Evolutionary conservation across 2,329 filamentous ascomycete species (phyloP), one percentile per base, ranked within the genome.

Genomic region (Beauveria scarabaeidicola): DNA sequence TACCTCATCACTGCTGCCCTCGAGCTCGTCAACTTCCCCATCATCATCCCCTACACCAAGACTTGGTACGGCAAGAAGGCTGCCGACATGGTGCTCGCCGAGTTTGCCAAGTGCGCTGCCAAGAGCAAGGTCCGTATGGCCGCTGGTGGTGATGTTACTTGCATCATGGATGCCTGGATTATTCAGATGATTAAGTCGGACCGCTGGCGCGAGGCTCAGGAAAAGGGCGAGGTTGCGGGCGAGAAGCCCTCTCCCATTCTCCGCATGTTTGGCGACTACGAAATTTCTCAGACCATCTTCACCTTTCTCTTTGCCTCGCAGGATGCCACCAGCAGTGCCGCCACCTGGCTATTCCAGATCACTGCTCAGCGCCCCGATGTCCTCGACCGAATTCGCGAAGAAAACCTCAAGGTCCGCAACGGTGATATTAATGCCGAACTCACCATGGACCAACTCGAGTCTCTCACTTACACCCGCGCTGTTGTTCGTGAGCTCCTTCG

Each of bases 31-130:
- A 97, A 97, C 80, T 96, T 97, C 79, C 93, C 94, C 61, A 89
- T 97, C 75, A 97, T 97, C 71, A 76, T 97, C 44, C 93, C 93
- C 43, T 97, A 84, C 80, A 97, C 92, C 71, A 93, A 91, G 79
- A 91, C 91, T 5, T 97, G 91, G 91, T 95, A 96, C 70, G 94
- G 93, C 68, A 96, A 97, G 82, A 95, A 92, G 78, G 91, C 91
- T 32, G 87, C 93, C 61, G 90, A 96, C 69, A 91, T 96, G 86
- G 91, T 96, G 38, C 80, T 97, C 65, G 82, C 81, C 52, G 92
- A 96, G 72, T 97, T 97, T 70, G 78, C 88, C 71, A 92, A 91
- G 75, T 97, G 93, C 70, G 89, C 93, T 51, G 90, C 91, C 63
- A 96, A 97, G 81, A 89, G 89, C 76, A 96, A 94, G 80, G 87